phyloP scores from a whole-genome alignment of 352 stramenopile genomes.

The Elongisporangium anandrum region DNA sequence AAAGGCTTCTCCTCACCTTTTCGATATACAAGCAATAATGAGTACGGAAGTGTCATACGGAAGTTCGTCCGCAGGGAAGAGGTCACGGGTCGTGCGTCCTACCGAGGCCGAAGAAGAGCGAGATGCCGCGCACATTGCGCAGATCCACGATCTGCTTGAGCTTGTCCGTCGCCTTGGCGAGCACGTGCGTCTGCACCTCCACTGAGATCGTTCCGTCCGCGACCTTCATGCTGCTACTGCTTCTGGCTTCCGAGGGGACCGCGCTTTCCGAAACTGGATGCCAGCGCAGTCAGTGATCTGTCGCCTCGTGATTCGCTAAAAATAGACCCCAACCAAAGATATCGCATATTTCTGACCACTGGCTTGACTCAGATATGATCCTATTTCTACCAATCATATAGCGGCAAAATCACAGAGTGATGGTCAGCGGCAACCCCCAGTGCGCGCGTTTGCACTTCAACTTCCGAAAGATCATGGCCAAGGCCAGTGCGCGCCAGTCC shows the following conservation, averaged over 20 bases:
- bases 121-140: slow-evolving; percentile 74
- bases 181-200: slow-evolving; percentile 52
- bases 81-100: background rate
- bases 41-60: background rate
- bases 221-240: slow-evolving; percentile 38
- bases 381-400: background rate
- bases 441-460: slow-evolving; percentile 27
- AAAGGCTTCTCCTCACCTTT: slow-evolving; percentile 83
- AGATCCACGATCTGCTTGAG: slow-evolving; percentile 62
- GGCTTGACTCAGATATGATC: slow-evolving; percentile 2
- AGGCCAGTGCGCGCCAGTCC: slow-evolving; percentile 1
- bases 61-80: background rate
- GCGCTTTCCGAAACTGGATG: slow-evolving; percentile 13
- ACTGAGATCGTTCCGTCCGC: slow-evolving; percentile 69
- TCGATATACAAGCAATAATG: slow-evolving; percentile 2
- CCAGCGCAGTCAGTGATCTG: slow-evolving; percentile 3
- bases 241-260: slow-evolving; percentile 8
- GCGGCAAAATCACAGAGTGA: slow-evolving; percentile 12
- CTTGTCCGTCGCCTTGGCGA: slow-evolving; percentile 67
- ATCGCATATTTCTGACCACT: slow-evolving; percentile 16
- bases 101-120: slow-evolving; percentile 81
- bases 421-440: slow-evolving; percentile 2
- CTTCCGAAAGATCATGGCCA: background rate
- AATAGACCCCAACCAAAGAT: slow-evolving; percentile 8
- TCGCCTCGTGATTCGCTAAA: slow-evolving; percentile 34